Conservation (phyloP, 2,329 filamentous ascomycete genomes). For the Conoideocrella luteorostrata region DNA sequence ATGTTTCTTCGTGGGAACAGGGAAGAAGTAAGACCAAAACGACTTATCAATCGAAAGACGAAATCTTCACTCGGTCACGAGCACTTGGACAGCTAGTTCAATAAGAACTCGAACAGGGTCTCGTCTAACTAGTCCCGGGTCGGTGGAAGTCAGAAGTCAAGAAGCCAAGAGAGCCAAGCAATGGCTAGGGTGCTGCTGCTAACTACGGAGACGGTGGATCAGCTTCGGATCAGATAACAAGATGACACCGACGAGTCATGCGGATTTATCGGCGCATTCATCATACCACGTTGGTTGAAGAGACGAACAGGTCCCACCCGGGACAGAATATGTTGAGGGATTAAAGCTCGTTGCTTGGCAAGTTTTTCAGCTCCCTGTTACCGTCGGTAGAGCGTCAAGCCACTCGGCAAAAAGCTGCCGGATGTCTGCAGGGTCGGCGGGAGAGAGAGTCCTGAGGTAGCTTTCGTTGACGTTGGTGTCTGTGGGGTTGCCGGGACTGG, state of each 20-base stretch:
- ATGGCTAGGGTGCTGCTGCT: too few relatives aligned
- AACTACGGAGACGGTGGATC: background rate
- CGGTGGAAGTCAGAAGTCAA: background rate
- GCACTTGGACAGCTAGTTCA: too few relatives aligned
- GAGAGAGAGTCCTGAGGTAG: too few relatives aligned
- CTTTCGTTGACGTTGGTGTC: too few relatives aligned
- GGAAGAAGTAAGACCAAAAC: too few relatives aligned
- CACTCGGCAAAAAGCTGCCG: conserved; percentile 5
- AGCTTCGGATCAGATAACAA: conserved; percentile 10
- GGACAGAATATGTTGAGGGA: background rate
- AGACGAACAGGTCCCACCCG: conserved; percentile 1
- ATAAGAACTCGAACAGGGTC: too few relatives aligned
- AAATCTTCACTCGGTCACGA: too few relatives aligned
- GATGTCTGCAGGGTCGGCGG: background rate
- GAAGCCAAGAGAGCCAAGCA: background rate
- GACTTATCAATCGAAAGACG: too few relatives aligned
- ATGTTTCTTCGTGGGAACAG: background rate
- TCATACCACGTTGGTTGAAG: conserved; percentile 7
- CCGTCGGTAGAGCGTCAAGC: conserved; percentile 2
- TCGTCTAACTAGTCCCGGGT: too few relatives aligned
- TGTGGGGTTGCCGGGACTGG: too few relatives aligned
- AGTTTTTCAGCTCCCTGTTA: background rate
- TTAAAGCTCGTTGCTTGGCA: background rate
- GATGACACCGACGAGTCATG: background rate
- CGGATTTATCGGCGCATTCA: background rate